These are phyloP conservation scores for Kodamaea ohmeri DNA, from an alignment of 1,139 yeast genomes.

Conservation along the genomic window DNA sequence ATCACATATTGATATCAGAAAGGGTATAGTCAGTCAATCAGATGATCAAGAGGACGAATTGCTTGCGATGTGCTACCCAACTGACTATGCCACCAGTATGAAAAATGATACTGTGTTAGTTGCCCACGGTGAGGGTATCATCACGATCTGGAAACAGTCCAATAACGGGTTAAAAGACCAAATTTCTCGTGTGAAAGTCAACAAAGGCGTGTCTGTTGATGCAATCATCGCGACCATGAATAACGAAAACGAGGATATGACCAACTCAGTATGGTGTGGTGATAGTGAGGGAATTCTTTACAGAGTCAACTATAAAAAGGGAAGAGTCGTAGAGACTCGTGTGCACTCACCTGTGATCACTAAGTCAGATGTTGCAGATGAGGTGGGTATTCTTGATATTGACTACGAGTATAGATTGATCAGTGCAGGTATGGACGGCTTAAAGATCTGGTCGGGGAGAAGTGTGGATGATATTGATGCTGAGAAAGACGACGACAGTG, in stretches of 20 bases:
- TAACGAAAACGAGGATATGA: constrained; percentile 52
- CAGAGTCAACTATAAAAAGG: constrained; percentile 62
- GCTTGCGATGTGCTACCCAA: constrained; percentile 64
- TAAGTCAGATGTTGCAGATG: constrained; percentile 46
- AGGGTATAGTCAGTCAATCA: constrained; percentile 58
- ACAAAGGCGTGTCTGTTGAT: constrained; percentile 75
- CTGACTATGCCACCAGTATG: constrained; percentile 48
- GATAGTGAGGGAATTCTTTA: constrained; percentile 78
- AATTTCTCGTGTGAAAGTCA: constrained; percentile 70
- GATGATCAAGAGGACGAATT: constrained; percentile 95
- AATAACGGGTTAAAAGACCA: constrained; percentile 74
- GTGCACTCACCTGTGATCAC: constrained; percentile 56
- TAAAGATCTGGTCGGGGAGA: constrained; percentile 66
- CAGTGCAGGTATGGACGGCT: constrained; percentile 77
- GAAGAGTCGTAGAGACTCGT: constrained; percentile 64
- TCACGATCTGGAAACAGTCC: constrained; percentile 82
- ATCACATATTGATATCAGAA: constrained; percentile 75
- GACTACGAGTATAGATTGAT: constrained; percentile 77
- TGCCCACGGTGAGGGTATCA: constrained; percentile 89
- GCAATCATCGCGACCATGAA: constrained; percentile 73
- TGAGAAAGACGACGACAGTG: constrained; percentile 15
- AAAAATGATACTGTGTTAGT: constrained; percentile 64
- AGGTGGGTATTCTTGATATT: constrained; percentile 70
- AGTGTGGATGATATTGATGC: constrained; percentile 18
- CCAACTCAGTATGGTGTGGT: constrained; percentile 74